Evolutionary conservation across 768 basidiomycete species (phyloP), one percentile per base, ranked within the genome.

Genomic region (Pulveroboletus sp.): DNA sequence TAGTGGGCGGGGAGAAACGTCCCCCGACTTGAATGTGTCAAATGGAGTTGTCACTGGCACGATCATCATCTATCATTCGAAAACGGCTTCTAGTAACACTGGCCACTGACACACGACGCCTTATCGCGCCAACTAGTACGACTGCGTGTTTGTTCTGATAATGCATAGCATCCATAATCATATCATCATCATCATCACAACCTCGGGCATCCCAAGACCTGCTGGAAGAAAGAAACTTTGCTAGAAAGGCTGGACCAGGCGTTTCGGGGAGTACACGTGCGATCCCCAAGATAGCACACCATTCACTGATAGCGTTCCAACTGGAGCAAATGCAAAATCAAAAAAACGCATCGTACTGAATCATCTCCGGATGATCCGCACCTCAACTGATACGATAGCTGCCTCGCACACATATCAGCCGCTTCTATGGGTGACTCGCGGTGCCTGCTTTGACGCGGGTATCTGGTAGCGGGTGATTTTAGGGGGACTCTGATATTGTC

Each of bases 321-420:
- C 63, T 65, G 36, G 20, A 41, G n/a, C 20, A 64, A 53, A 59
- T 50, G 43, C 47, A 51, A 49, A 41, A 63, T 63, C 62, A 63
- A 60, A 54, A 29, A 7, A 11, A 9, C 7, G 40, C 23, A 54
- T 51, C 46, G 43, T 37, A 57, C 53, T 42, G 40, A 46, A 60
- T 65, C 57, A 57, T 8, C 19, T 29, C 52, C 57, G 41, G 27
- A 39, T 63, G 62, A 65, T 65, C 61, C 63, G 58, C 47, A 64
- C 62, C 63, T 52, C 40, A 10, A 24, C 33, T 46, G 60, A 62
- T 63, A 47, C n/a, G n/a, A 46, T 33, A 49, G 35, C 34, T 36
- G 27, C 31, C 21, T n/a, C 6, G 27, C 23, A 37, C 21, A 8
- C 39, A 38, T n/a, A n/a, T 65, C 63, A 65, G 37, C 12, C 47